phyloP scores from a whole-genome alignment of 2,329 filamentous ascomycete genomes.

The Trichoderma koningii region DNA sequence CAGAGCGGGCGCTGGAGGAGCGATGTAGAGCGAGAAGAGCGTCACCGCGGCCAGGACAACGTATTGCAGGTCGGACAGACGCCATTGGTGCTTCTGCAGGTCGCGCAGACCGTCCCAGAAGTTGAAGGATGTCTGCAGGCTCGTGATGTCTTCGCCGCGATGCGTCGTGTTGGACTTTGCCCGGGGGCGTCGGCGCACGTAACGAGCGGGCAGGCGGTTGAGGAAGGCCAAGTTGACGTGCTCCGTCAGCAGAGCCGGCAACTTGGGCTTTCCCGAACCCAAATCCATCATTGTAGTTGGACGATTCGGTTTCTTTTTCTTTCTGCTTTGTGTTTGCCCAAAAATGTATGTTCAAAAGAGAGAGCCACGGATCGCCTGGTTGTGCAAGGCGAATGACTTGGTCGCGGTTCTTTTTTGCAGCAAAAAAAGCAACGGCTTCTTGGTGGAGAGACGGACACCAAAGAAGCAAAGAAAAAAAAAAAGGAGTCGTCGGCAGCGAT shows the following conservation, averaged over 20 bases:
- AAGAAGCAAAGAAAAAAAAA: not conserved
- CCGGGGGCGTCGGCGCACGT: constrained; percentile 44
- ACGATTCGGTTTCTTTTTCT: not conserved
- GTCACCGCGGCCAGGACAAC: constrained; percentile 70
- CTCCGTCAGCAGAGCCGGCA: constrained; percentile 45
- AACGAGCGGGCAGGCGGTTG: constrained; percentile 47
- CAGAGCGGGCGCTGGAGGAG: constrained; percentile 74
- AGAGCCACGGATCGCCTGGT: not conserved
- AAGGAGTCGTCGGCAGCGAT: constrained; percentile 29
- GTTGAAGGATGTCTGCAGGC: constrained; percentile 79
- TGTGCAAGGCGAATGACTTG: constrained; percentile 14
- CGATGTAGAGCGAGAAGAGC: constrained; percentile 81
- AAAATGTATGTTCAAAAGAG: constrained; percentile 14
- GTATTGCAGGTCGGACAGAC: constrained; percentile 82
- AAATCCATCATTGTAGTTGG: constrained; percentile 44
- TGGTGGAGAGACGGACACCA: constrained; percentile 1
- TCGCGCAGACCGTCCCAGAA: constrained; percentile 74
- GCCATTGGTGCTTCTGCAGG: constrained; percentile 78
- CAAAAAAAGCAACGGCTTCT: constrained; percentile 15
- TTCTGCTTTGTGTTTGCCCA: not conserved
- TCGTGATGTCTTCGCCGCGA: constrained; percentile 64
- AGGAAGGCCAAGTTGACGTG: constrained; percentile 47
- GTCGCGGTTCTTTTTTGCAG: constrained; percentile 25
- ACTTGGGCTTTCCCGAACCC: constrained; percentile 45
- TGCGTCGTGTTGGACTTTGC: constrained; percentile 41